Conservation (phyloP, 139 green algal genomes). For the Picochlorum sp. region DNA sequence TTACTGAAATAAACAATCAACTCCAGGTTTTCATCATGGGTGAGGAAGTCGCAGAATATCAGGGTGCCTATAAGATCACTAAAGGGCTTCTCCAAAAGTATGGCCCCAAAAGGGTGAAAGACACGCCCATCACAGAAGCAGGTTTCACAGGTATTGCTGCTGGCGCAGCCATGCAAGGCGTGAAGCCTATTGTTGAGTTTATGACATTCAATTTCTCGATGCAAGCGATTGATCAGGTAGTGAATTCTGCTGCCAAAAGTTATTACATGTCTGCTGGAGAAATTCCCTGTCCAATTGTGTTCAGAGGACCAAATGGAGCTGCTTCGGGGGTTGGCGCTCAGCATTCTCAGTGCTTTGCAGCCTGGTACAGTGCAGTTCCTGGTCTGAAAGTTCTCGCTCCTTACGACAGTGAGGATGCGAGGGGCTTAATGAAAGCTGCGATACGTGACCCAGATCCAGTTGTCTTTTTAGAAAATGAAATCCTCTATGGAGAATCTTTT, state of each 20-base stretch:
- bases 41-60: conserved; percentile 96
- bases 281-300: conserved; percentile 91
- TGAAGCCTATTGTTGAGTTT: conserved; percentile 94
- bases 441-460: conserved; percentile 96
- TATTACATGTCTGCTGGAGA: conserved; percentile 97
- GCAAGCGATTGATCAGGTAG: conserved; percentile 97
- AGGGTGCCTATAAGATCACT: conserved; percentile 98
- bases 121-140: conserved; percentile 99
- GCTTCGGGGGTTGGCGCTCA: conserved; percentile 93
- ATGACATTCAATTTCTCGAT: conserved; percentile 99
- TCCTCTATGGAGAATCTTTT: conserved; percentile 90
- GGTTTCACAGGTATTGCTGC: conserved; percentile 94
- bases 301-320: conserved; percentile 94
- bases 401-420: conserved; percentile 87
- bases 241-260: conserved; percentile 97
- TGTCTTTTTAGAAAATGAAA: conserved; percentile 97
- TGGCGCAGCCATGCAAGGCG: conserved; percentile 83
- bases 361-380: conserved; percentile 88
- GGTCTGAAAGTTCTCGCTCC: conserved; percentile 96
- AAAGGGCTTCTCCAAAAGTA: conserved; percentile 90
- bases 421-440: conserved; percentile 90
- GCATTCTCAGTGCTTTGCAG: conserved; percentile 96
- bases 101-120: conserved; percentile 79
- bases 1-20: background rate
- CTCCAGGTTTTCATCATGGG: conserved; percentile 97